These are phyloP conservation scores for Komagataella phaffii DNA, from an alignment of 805 yeast species.

Conservation along the genomic window DNA sequence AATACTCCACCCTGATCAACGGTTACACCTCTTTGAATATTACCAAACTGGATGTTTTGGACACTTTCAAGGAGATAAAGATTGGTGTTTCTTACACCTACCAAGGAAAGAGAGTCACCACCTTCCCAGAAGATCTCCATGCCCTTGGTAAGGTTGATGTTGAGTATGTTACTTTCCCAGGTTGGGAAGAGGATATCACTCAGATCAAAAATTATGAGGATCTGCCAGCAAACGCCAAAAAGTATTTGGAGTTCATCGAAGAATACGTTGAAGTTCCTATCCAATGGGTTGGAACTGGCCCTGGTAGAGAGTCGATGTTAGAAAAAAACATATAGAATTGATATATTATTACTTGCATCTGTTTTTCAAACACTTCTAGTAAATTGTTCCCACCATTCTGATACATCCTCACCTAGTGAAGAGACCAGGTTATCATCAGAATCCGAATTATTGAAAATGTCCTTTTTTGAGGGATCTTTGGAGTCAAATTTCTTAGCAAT, in stretches of 20 bases:
- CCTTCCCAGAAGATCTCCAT: constrained; percentile 88
- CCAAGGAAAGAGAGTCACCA: constrained; percentile 59
- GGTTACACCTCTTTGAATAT: constrained; percentile 93
- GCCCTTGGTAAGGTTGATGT: constrained; percentile 84
- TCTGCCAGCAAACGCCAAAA: constrained; percentile 79
- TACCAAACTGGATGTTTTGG: constrained; percentile 92
- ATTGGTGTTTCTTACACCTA: constrained; percentile 76
- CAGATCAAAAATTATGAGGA: constrained; percentile 54
- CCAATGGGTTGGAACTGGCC: constrained; percentile 98
- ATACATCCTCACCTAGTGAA: neutral
- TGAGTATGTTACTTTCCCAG: constrained; percentile 81
- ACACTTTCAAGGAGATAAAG: constrained; percentile 76
- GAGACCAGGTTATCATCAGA: neutral
- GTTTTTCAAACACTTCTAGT: neutral
- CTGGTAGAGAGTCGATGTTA: constrained; percentile 89
- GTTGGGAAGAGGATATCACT: constrained; percentile 86
- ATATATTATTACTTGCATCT: neutral
- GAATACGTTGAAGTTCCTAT: constrained; percentile 73
- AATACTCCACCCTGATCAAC: constrained; percentile 81
- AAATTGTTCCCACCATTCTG: neutral
- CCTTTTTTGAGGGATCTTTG: neutral
- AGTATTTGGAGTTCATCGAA: constrained; percentile 76
- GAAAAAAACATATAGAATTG: constrained; percentile 23
- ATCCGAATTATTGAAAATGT: neutral
- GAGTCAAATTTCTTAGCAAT: neutral